Evolutionary conservation across 2,329 filamentous ascomycete species (phyloP).

Genomic region (Penicillium sp.): DNA sequence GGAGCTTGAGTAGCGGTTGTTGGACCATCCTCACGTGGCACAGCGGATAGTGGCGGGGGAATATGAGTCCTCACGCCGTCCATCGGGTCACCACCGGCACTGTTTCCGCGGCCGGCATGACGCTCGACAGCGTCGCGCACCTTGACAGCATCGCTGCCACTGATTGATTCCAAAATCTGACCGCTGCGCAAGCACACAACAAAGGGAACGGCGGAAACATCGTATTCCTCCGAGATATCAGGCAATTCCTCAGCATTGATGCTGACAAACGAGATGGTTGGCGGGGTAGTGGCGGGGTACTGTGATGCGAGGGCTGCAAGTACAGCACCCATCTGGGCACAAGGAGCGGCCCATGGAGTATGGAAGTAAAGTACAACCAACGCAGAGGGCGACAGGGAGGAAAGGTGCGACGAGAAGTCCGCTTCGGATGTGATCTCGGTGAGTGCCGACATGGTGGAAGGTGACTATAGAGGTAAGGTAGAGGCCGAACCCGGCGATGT

Average conservation of each 20-base stretch:
- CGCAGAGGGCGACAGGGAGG: slow-evolving; percentile 66
- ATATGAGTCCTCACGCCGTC: slow-evolving; percentile 37
- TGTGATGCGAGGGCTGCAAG: slow-evolving; percentile 82
- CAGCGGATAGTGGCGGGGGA: slow-evolving; percentile 42
- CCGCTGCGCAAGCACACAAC: slow-evolving; percentile 78
- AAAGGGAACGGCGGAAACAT: slow-evolving; percentile 92
- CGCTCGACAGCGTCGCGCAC: slow-evolving; percentile 84
- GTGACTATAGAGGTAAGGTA: neutral
- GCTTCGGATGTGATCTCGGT: slow-evolving; percentile 73
- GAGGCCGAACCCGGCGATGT: neutral
- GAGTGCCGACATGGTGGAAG: slow-evolving; percentile 70
- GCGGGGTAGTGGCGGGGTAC: slow-evolving; percentile 70
- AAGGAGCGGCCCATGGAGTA: slow-evolving; percentile 94
- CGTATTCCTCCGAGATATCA: slow-evolving; percentile 87
- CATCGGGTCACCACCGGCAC: slow-evolving; percentile 25
- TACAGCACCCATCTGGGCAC: slow-evolving; percentile 88
- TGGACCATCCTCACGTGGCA: slow-evolving; percentile 38
- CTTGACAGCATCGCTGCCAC: slow-evolving; percentile 83
- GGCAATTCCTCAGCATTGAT: slow-evolving; percentile 94
- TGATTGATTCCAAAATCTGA: slow-evolving; percentile 78
- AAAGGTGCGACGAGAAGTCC: slow-evolving; percentile 70
- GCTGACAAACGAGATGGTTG: slow-evolving; percentile 76
- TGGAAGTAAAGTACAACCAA: slow-evolving; percentile 91
- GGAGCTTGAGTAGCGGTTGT: slow-evolving; percentile 34
- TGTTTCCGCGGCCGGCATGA: slow-evolving; percentile 59